phyloP scores from a whole-genome alignment of 169 alveolate species.

The Eimeria falciformis region DNA sequence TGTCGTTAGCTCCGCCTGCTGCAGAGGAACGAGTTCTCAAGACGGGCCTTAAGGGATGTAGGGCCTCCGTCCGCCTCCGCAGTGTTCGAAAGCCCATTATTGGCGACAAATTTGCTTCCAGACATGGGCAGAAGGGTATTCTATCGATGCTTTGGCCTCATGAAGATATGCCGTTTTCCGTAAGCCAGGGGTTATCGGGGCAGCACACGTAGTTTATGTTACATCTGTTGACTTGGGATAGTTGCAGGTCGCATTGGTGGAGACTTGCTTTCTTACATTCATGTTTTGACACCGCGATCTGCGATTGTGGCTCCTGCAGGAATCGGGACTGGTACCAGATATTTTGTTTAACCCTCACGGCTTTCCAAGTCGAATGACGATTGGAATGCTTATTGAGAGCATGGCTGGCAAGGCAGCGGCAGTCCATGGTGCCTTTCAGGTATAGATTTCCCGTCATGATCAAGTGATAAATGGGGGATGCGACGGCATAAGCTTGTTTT shows the following conservation, averaged over 20 bases:
- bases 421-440: constrained; percentile 94
- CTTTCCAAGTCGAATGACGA: constrained; percentile 99
- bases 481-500: background rate
- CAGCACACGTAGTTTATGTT: background rate
- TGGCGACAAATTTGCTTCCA: constrained; percentile 99
- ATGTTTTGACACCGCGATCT: background rate
- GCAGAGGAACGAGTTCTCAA: constrained; percentile 38
- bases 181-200: background rate
- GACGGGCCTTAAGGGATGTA: constrained; percentile 66
- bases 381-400: constrained; percentile 98
- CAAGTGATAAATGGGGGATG: background rate
- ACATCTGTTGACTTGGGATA: background rate
- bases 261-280: background rate
- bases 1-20: constrained; percentile 72
- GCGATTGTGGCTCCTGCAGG: constrained; percentile 79
- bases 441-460: background rate
- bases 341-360: constrained; percentile 99
- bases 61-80: constrained; percentile 79
- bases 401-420: constrained; percentile 99
- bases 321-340: constrained; percentile 99
- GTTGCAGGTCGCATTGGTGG: background rate
- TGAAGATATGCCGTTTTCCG: constrained; percentile 95
- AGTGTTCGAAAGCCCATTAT: constrained; percentile 96
- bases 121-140: constrained; percentile 99
- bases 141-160: constrained; percentile 92